These are phyloP conservation scores for Cystofilobasidium ferigula DNA, from an alignment of 768 basidiomycete genomes.

Conservation along the genomic window DNA sequence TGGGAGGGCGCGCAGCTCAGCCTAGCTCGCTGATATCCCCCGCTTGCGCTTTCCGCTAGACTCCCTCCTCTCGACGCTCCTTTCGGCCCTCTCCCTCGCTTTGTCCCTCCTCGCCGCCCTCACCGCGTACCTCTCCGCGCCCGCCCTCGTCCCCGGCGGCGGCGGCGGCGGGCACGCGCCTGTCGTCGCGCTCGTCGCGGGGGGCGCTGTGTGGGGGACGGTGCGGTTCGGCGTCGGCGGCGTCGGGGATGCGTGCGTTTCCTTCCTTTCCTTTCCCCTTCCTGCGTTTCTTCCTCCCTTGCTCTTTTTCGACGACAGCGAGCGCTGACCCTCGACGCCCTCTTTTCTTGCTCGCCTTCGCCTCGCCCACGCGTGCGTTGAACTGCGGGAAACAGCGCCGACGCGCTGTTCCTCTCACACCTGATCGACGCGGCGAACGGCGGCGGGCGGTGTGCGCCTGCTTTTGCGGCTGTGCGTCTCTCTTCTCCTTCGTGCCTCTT, in stretches of 20 bases:
- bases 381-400: constrained; percentile 44
- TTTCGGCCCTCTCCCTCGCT: constrained; percentile 55
- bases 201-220: constrained; percentile 66
- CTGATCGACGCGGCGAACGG: constrained; percentile 54
- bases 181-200: constrained; percentile 62
- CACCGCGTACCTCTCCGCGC: constrained; percentile 75
- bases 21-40: neutral
- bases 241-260: constrained; percentile 58
- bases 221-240: constrained; percentile 73
- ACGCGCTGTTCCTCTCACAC: constrained; percentile 57
- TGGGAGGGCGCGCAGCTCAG: neutral
- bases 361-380: no score
- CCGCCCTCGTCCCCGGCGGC: constrained; percentile 61
- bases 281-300: neutral
- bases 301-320: neutral
- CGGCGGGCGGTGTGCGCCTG: constrained; percentile 46
- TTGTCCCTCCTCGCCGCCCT: constrained; percentile 73
- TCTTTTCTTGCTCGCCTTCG: neutral
- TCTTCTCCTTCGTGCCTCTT: no score
- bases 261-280: neutral
- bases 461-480: constrained; percentile 49
- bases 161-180: constrained; percentile 58
- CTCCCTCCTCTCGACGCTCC: constrained; percentile 57
- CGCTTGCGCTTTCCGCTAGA: constrained; percentile 40
- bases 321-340: neutral